Percentiles rank a stretch among this genome's conserved stretches.
Conservation (phyloP, 1,139 yeast genomes). For the Pichia sorboxylosa region DNA sequence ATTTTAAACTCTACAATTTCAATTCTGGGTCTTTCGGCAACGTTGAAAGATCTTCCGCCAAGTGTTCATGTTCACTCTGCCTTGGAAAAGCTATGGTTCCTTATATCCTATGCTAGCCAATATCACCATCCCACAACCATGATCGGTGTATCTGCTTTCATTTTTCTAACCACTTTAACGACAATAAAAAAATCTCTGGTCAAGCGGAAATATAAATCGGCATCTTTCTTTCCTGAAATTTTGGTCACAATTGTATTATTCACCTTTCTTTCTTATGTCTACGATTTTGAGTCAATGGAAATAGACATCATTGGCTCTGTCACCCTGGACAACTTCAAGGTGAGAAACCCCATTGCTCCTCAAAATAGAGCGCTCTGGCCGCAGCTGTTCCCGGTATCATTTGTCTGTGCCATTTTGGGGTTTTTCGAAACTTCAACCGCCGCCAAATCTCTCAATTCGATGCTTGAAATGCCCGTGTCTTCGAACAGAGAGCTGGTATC, state of each 20-base stretch:
- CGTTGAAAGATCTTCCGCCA: conserved; percentile 27
- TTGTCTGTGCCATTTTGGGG: conserved; percentile 78
- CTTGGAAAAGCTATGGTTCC: conserved; percentile 52
- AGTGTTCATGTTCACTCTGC: conserved; percentile 62
- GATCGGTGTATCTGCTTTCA: conserved; percentile 40
- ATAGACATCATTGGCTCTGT: conserved; percentile 64
- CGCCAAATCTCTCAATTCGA: conserved; percentile 64
- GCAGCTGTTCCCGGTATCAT: conserved; percentile 43
- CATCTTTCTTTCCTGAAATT: conserved; percentile 70
- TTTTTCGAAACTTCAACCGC: conserved; percentile 94
- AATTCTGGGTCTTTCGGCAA: conserved; percentile 50
- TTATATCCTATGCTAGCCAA: conserved; percentile 30
- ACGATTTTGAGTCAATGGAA: conserved; percentile 42
- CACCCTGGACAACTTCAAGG: conserved; percentile 28
- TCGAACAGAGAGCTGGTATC: conserved; percentile 74
- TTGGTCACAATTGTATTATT: conserved; percentile 57
- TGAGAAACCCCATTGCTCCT: conserved; percentile 39
- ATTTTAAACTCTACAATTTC: conserved; percentile 64
- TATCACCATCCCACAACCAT: conserved; percentile 41
- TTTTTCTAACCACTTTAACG: conserved; percentile 31
- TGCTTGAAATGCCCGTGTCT: conserved; percentile 54
- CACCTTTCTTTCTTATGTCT: conserved; percentile 43
- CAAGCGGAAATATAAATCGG: conserved; percentile 23
- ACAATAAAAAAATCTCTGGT: conserved; percentile 31
- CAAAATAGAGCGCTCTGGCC: conserved; percentile 28